Conservation (phyloP, 1,284 basidiomycete genomes). For the Kalmanozyma brasiliensis region DNA sequence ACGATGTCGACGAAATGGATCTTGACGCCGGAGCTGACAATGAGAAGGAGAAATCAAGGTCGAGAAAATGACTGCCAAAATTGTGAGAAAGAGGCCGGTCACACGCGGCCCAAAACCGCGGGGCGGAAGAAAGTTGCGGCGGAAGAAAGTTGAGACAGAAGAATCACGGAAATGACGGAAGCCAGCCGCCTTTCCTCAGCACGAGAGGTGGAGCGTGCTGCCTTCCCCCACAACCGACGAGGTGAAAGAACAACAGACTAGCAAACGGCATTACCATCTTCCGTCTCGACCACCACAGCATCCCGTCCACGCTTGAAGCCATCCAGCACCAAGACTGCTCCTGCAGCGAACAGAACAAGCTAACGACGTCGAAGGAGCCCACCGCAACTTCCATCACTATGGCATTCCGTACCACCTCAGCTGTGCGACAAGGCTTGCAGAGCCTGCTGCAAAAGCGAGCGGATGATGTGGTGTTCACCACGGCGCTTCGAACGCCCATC, state of each 20-base stretch:
- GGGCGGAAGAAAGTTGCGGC: slow-evolving; percentile 43
- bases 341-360: too few species aligned
- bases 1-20: background rate
- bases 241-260: slow-evolving; percentile 30
- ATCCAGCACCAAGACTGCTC: too few species aligned
- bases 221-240: slow-evolving; percentile 17
- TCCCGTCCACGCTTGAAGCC: too few species aligned
- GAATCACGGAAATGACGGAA: slow-evolving; percentile 38
- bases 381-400: too few species aligned
- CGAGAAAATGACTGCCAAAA: background rate
- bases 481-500: slow-evolving; percentile 68
- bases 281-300: too few species aligned
- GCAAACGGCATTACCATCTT: too few species aligned
- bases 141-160: background rate
- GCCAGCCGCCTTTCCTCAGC: background rate
- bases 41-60: background rate
- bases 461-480: slow-evolving; percentile 65
- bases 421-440: slow-evolving; percentile 44
- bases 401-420: slow-evolving; percentile 48
- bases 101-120: slow-evolving; percentile 25
- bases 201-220: slow-evolving; percentile 1
- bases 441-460: slow-evolving; percentile 58
- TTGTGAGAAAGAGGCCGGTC: slow-evolving; percentile 11
- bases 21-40: background rate
- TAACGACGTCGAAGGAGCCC: too few species aligned